Evolutionary conservation across 805 yeast genomes (phyloP), one percentile per base, ranked within the genome.

Genomic region (Yarrowia osloensis): DNA sequence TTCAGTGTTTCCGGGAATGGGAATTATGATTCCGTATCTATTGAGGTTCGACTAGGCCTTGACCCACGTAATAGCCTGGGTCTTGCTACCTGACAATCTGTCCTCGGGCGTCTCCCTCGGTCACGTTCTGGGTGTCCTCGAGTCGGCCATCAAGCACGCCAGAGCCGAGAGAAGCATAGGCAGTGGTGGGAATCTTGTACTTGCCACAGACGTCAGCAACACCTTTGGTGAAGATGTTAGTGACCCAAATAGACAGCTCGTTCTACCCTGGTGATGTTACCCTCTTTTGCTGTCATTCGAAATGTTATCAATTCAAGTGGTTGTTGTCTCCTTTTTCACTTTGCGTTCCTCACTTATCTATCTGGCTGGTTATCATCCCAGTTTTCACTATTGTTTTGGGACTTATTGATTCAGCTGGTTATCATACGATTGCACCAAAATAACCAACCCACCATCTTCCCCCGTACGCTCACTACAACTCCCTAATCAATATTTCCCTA

Each of bases 121-220:
- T 84, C 40, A 88, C 73, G 66, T 85, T 87, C 0, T 76, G 72
- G 22, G 77, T 71, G 6, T 82, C 76, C 28, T 77, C 85, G 65
- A 86, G 76, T 37, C 73, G 69, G 67, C 95, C 96, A 3, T 94
- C 87, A 66, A 92, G 81, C 69, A 88, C 79, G 0, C 97, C 97
- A 72, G 90, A 82, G 11, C 92, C 88, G 66, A 92, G 80, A 33
- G 97, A 97, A 33, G 96, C 88, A 77, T 92, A 92, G 28, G 92
- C 90, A 67, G 90, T 80, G 33, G 90, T 79, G 15, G 95, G 88
- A 67, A 92, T 83, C 17, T 80, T 80, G 37, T 81, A 76, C 69
- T 87, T 85, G 24, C 83, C 81, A 70, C 88, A 85, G 5, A 83
- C 81, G 3, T 81, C 84, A 69, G 87, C 83, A 22, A 89, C 81